Evolutionary conservation across 2,329 filamentous ascomycete genomes (phyloP), one percentile per base, ranked within the genome.

Genomic region (Colletotrichum sublineola): DNA sequence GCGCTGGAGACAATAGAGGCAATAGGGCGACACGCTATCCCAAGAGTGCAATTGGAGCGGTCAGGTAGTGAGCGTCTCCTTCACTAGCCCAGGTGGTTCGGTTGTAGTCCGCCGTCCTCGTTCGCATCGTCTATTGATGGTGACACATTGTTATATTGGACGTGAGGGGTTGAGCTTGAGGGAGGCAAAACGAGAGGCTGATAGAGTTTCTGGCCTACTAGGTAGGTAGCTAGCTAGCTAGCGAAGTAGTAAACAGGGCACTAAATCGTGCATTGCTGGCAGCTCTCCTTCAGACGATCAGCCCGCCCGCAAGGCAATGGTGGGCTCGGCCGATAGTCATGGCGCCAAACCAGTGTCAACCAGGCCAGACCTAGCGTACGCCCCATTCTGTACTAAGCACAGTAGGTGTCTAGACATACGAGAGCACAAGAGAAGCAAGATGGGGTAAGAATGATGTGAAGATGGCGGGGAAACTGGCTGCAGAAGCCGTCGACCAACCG

Each of bases 291-390:
- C 33, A 58, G 69, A 63, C 69, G 53, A 72, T 69, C 69, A 36
- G 42, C 44, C 40, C 40, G 60, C 44, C 53, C 53, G 31, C 64
- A 44, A 63, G 58, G 24, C 60, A 60, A 64, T 67, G 60, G 46
- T 46, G 55, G 50, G 69, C 60, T 56, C 24, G 48, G 66, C 66
- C 66, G 66, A 53, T 69, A 68, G 58, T 69, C 40, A 29, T 68
- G 65, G 69, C 40, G 58, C 46, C 65, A 55, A 60, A 55, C 31
- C 31, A 48, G 53, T 44, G 66, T 56, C 60, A 63, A 48, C 58
- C 44, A 50, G 20, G 7, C n/a, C 46, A 18, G 29, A 60, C 46
- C 36, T 46, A 48, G 65, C 44, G 58, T 52, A 64, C 60, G 60
- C 65, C 69, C 42, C 69, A 52, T 60, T 55, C 38, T 60, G 69